Evolutionary conservation across 1,284 basidiomycete species (phyloP).

Genomic region (Boletellus deceptivus): DNA sequence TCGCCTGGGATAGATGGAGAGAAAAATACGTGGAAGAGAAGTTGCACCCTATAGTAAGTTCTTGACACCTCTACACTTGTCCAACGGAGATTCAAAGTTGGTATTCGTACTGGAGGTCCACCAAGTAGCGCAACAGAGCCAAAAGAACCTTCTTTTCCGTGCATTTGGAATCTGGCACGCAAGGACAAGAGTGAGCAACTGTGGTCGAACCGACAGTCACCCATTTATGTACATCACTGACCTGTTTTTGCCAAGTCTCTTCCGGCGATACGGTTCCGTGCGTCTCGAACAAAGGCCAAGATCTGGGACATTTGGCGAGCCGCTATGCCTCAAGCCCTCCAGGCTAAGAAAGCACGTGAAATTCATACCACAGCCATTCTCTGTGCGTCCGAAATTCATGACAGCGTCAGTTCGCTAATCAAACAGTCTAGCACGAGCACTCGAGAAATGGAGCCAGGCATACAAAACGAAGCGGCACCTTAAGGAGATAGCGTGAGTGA

Average conservation of each 20-base stretch:
- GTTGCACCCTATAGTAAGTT: conserved; percentile 61
- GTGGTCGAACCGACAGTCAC: conserved; percentile 1
- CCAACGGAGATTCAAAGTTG: conserved; percentile 6
- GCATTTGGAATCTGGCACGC: conserved; percentile 72
- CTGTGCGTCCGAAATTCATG: conserved; percentile 44
- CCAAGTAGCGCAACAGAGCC: conserved; percentile 53
- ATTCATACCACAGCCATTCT: conserved; percentile 52
- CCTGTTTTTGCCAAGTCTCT: conserved; percentile 48
- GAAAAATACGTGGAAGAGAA: conserved; percentile 62
- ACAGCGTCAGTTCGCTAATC: conserved; percentile 9
- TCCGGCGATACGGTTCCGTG: conserved; percentile 72
- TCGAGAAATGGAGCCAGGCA: conserved; percentile 63
- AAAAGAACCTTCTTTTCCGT: conserved; percentile 58
- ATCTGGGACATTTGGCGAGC: conserved; percentile 65
- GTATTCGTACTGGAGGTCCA: conserved; percentile 48
- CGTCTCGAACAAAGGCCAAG: conserved; percentile 55
- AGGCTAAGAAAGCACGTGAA: conserved; percentile 64
- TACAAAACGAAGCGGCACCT: conserved; percentile 69
- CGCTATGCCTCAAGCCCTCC: conserved; percentile 65
- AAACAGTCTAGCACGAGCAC: conserved; percentile 46
- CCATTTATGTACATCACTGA: conserved; percentile 13
- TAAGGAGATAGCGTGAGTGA: conserved; percentile 77
- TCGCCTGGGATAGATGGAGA: conserved; percentile 75
- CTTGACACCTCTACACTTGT: neutral
- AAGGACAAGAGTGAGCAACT: conserved; percentile 58